Evolutionary conservation across 768 basidiomycete species (phyloP).

Genomic region (Mycena galopus): DNA sequence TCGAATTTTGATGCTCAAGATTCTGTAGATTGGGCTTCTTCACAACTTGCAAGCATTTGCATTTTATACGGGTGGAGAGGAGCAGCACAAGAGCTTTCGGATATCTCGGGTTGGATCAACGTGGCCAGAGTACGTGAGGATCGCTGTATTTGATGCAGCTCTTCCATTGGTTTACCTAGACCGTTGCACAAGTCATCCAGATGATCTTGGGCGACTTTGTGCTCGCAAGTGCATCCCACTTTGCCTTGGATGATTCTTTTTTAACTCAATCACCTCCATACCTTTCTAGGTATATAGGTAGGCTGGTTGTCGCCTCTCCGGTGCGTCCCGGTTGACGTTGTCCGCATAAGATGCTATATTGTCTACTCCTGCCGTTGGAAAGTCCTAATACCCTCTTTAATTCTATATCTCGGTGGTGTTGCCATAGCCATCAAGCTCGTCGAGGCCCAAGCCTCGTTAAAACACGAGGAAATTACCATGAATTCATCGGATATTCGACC

Average conservation of each 20-base stretch:
- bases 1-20: neutral
- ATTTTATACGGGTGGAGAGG: constrained; percentile 9
- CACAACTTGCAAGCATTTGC: constrained; percentile 17
- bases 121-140: constrained; percentile 3
- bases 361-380: constrained; percentile 5
- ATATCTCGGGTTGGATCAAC: constrained; percentile 19
- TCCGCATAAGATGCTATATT: constrained; percentile 10
- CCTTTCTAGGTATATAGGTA: constrained; percentile 11
- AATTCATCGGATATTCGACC: neutral
- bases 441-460: neutral
- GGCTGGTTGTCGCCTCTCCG: constrained; percentile 4
- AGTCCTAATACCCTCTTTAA: constrained; percentile 13
- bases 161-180: neutral
- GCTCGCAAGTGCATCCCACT: constrained; percentile 9
- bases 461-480: neutral
- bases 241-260: neutral
- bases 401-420: constrained; percentile 8
- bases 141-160: neutral
- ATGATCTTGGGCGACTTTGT: constrained; percentile 14
- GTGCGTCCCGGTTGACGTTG: neutral
- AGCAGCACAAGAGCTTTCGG: constrained; percentile 1
- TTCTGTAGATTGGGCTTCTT: constrained; percentile 3
- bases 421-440: constrained; percentile 13
- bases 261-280: constrained; percentile 1
- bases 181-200: neutral